A percentile compares a stretch with the other conserved stretches of the same genome.
Evolutionary conservation across 2,329 filamentous ascomycete species (phyloP).

Genomic region (Beauveria bassiana): DNA sequence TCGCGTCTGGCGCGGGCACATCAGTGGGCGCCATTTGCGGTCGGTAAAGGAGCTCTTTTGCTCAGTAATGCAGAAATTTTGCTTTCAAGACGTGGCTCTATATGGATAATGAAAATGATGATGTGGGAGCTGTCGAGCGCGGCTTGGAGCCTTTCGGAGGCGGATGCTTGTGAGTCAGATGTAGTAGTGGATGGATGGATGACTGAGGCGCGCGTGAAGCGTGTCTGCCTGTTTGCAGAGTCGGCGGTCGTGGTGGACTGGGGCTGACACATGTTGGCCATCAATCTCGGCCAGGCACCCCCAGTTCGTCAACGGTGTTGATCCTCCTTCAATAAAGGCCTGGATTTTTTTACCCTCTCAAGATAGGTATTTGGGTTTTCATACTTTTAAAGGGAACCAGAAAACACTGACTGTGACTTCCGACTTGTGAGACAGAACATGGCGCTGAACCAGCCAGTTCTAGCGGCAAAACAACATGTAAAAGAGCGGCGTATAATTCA

Average conservation of each 20-base stretch:
- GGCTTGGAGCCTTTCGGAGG: not conserved
- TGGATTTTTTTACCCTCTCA: too few species aligned
- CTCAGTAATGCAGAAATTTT: not conserved
- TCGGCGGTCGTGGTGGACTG: not conserved
- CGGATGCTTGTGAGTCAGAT: not conserved
- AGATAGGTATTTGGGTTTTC: too few species aligned
- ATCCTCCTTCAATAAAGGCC: too few species aligned
- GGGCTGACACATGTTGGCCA: not conserved
- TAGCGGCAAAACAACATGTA: too few species aligned
- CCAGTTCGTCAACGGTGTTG: too few species aligned
- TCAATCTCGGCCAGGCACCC: not conserved
- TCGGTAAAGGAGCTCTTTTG: not conserved
- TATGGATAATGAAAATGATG: not conserved
- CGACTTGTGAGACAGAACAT: too few species aligned
- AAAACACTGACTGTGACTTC: too few species aligned
- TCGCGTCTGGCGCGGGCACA: constrained; percentile 11
- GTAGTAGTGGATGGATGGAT: not conserved
- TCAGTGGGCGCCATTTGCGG: not conserved
- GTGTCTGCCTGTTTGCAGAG: not conserved
- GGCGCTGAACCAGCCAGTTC: too few species aligned
- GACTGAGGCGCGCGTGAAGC: not conserved
- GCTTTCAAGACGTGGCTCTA: not conserved
- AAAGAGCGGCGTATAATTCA: too few species aligned
- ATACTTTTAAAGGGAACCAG: too few species aligned
- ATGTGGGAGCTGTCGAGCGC: not conserved